Base-by-base conservation (phyloP, 2,329 filamentous ascomycete species). In the Clarireedia homoeocarpa region DNA sequence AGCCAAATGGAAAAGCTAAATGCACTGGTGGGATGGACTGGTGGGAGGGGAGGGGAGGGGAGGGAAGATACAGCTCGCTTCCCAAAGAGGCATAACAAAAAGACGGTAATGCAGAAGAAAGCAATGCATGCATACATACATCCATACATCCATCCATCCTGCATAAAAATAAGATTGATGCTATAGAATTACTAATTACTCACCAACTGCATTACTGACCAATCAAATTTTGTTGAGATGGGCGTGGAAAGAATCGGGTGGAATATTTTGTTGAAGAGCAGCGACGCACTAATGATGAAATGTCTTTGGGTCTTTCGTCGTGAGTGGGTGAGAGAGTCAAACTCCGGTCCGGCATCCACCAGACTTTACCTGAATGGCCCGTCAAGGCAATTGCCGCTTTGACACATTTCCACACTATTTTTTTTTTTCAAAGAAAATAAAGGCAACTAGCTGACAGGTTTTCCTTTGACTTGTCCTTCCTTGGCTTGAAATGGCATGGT, bases 121-220 rank as follows among this genome's bases (percentile, higher is more conserved):
- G 5, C 23, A 27, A 27, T 51, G 15, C 7, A 30, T 51, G 15
- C 23, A 40, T 3, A 0, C n/a, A 42, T 52, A 24, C 24, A 48
- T 49, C 6, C 23, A 40, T 3, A 0, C n/a, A 42, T 52, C 17
- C 24, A 48, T 49, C 6, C 51, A 39, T 54, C 23, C 34, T 55
- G 45, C 52, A 54, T 54, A 54, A 54, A 54, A 27, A 17, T 47
- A 40, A 53, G 51, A 53, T 53, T 46, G 15, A 34, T 30, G 27
- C 23, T 38, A 14, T 42, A 9, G 12, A 3, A 20, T 50, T 40
- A 14, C 15, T 24, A 3, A 20, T 50, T 40, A 14, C 15, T 24
- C 24, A 39, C 9, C 10, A 48, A n/a, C 26, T 7, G 15, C n/a
- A 9, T 38, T 40, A 23, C 30, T 34, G 47, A n/a, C 51, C 42